phyloP scores from a whole-genome alignment of 2,329 filamentous ascomycete species.

The Calonectria hongkongensis region DNA sequence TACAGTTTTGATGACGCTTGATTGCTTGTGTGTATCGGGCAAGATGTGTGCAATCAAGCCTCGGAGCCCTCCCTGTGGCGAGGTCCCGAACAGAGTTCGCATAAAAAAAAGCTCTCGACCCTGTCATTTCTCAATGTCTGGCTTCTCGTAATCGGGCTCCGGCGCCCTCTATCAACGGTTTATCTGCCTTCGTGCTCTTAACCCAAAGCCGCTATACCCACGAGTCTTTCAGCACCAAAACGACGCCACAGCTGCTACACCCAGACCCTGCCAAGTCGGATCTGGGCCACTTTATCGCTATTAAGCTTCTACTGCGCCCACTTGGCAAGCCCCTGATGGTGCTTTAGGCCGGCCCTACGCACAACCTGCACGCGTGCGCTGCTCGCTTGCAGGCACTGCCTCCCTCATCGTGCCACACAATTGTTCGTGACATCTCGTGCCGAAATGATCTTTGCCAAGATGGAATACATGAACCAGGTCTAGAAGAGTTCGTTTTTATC shows the following conservation, averaged over 20 bases:
- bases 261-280: slow-evolving; percentile 50
- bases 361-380: not conserved
- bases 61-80: not conserved
- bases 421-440: no score
- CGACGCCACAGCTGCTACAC: slow-evolving; percentile 27
- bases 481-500: not conserved
- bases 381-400: slow-evolving; percentile 32
- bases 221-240: not conserved
- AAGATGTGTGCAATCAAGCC: not conserved
- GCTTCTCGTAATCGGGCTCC: no score
- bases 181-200: not conserved
- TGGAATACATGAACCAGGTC: not conserved
- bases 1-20: slow-evolving; percentile 2
- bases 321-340: slow-evolving; percentile 33
- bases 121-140: not conserved
- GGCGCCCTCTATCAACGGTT: not conserved
- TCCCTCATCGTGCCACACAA: not conserved
- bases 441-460: not conserved
- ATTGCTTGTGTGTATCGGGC: slow-evolving; percentile 1
- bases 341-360: slow-evolving; percentile 2
- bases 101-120: not conserved
- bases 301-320: slow-evolving; percentile 55
- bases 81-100: slow-evolving; percentile 1
- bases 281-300: slow-evolving; percentile 50
- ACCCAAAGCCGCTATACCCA: not conserved